Base-by-base conservation (phyloP, 2,329 filamentous ascomycete species). In the Emmonsiellopsis sp. region DNA sequence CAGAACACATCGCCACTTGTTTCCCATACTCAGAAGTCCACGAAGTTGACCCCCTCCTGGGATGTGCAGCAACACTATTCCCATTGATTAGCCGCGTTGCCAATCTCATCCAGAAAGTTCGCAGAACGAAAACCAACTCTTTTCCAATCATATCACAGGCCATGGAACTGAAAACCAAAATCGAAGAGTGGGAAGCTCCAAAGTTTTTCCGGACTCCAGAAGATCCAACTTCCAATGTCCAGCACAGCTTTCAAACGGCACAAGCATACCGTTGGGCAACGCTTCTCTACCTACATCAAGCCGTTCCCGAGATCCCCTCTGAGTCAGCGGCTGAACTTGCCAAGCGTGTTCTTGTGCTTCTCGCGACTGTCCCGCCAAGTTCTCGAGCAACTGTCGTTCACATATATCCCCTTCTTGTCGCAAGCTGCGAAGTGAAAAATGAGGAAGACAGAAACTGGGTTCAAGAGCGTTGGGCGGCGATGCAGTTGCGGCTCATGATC, bases 1-100 rank as follows among this genome's bases (percentile, higher is more conserved):
- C 17, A 60, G 63, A 13, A 11, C 34, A 49, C 14, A 27, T 49
- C 2, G 39, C n/a, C 9, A 62, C 64, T 21, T 68, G 71, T 33
- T 65, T 70, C 27, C 71, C 74, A 5, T 71, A 63, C 52, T 69
- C 65, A 63, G 70, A 64, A 56, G 72, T 80, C 53, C 70, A 79
- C 21, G 75, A 82, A 54, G 75, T 87, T n/a, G 85, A 88, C 65
- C 84, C 84, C 4, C 67, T 87, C 33, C 84, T 88, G 81, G 85
- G 85, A 9, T 85, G 82, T 60, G 84, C 84, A 6, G 73, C 76
- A 34, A 83, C 82, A 0, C 73, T 88, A 0, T 88, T 87, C 60
- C 85, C 84, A 1, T 70, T 86, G 1, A 85, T 88, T 56, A 82
- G 84, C 9, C 77, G 78, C 17, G 82, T 83, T 21, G 84, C 83